Evolutionary conservation across 164 flowering plant genomes (phyloP).

Genomic region (Aristolochia californica): DNA sequence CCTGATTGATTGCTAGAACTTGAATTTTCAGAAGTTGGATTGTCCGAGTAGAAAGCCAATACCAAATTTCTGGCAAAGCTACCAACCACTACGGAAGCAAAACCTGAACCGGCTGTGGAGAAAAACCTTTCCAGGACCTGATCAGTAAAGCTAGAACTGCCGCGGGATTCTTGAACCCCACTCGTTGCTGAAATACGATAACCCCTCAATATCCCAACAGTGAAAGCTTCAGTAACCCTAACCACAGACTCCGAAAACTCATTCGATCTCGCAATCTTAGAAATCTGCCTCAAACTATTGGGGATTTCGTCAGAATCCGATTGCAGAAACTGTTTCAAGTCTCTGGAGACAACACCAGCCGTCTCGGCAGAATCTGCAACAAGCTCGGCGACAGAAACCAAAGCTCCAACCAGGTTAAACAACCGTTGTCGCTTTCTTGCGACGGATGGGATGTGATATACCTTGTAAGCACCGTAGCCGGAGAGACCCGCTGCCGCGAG

Average conservation of each 20-base stretch:
- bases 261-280: conserved; percentile 55
- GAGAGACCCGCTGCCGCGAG: conserved; percentile 46
- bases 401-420: conserved; percentile 33
- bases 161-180: conserved; percentile 7
- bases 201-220: conserved; percentile 62
- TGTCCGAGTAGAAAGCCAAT: conserved; percentile 36
- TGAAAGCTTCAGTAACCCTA: conserved; percentile 46
- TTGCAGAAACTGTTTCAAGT: conserved; percentile 56
- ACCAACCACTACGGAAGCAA: conserved; percentile 80
- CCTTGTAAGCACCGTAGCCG: conserved; percentile 61
- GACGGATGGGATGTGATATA: conserved; percentile 52
- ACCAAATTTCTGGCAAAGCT: conserved; percentile 89
- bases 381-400: conserved; percentile 43
- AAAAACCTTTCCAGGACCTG: conserved; percentile 49
- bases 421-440: conserved; percentile 42
- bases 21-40: conserved; percentile 6
- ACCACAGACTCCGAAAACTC: conserved; percentile 45
- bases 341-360: conserved; percentile 50
- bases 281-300: conserved; percentile 65
- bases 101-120: conserved; percentile 72
- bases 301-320: conserved; percentile 84
- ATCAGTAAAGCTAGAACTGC: conserved; percentile 27
- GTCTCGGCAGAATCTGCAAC: conserved; percentile 71
- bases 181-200: conserved; percentile 11
- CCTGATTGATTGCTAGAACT: conserved; percentile 7